Conservation (phyloP, 176 grass and related monocot species). For the Eleusine indica region DNA sequence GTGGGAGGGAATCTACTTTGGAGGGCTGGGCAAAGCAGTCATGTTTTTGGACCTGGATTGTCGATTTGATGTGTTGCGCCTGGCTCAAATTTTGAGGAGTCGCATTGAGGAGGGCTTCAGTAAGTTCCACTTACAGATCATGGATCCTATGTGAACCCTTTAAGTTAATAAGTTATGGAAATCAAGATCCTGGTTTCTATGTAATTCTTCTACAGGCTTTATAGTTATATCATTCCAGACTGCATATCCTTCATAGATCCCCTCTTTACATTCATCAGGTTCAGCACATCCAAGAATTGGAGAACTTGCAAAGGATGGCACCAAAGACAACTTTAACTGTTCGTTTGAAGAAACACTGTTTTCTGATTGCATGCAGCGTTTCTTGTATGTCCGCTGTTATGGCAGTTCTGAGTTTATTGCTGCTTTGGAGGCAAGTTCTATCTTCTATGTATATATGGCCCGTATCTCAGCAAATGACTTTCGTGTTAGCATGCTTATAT, state of each 20-base stretch:
- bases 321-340: conserved; percentile 21
- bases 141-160: conserved; percentile 1
- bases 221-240: not conserved
- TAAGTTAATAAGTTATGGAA: not conserved
- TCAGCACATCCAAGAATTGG: conserved; percentile 44
- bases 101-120: conserved; percentile 47
- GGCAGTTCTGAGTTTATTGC: conserved; percentile 68
- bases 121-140: conserved; percentile 23
- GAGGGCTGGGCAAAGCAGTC: conserved; percentile 66
- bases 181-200: conserved; percentile 9
- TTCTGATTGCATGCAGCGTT: conserved; percentile 73
- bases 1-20: conserved; percentile 70
- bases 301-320: conserved; percentile 39
- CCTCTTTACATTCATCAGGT: conserved; percentile 47
- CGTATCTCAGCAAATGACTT: not conserved
- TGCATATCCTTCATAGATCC: conserved; percentile 17
- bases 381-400: conserved; percentile 80
- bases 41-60: conserved; percentile 88
- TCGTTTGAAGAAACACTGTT: conserved; percentile 49
- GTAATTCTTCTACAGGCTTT: not conserved
- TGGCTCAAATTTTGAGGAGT: conserved; percentile 67
- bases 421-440: conserved; percentile 74
- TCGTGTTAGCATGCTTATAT: conserved; percentile 30
- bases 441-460: not conserved
- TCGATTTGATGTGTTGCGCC: conserved; percentile 79